These are phyloP conservation scores for Trifolium fragiferum DNA, from an alignment of 306 rosid species.

Conservation along the genomic window DNA sequence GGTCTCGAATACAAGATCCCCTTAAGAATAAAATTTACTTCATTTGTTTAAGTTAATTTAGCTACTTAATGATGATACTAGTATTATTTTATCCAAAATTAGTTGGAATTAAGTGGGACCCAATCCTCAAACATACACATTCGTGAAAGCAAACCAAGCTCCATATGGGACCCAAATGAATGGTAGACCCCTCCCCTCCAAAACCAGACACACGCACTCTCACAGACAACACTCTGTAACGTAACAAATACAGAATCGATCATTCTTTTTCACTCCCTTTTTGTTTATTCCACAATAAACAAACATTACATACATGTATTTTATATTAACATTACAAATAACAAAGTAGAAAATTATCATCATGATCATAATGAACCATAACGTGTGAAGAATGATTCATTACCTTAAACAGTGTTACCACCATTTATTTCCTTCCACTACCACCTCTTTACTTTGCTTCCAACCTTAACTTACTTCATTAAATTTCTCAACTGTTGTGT, in stretches of 20 bases:
- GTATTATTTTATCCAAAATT: background rate
- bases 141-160: slow-evolving; percentile 51
- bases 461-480: slow-evolving; percentile 30
- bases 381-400: slow-evolving; percentile 35
- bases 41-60: too few relatives aligned
- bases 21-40: too few relatives aligned
- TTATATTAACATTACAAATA: slow-evolving; percentile 1
- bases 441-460: slow-evolving; percentile 27
- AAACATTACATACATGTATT: slow-evolving; percentile 12
- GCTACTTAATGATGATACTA: too few relatives aligned
- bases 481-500: slow-evolving; percentile 39
- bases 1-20: too few relatives aligned
- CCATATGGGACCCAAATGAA: slow-evolving; percentile 34
- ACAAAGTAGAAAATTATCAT: slow-evolving; percentile 1
- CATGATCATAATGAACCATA: slow-evolving; percentile 16
- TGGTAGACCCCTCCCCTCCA: slow-evolving; percentile 29
- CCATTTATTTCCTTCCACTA: slow-evolving; percentile 24
- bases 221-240: slow-evolving; percentile 3
- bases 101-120: background rate
- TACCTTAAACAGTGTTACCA: background rate
- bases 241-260: slow-evolving; percentile 35
- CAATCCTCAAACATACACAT: slow-evolving; percentile 26
- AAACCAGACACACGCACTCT: slow-evolving; percentile 28
- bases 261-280: background rate
- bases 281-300: slow-evolving; percentile 7